Conservation (phyloP, 2,329 filamentous ascomycete genomes). For the Sarocladium kiliense region DNA sequence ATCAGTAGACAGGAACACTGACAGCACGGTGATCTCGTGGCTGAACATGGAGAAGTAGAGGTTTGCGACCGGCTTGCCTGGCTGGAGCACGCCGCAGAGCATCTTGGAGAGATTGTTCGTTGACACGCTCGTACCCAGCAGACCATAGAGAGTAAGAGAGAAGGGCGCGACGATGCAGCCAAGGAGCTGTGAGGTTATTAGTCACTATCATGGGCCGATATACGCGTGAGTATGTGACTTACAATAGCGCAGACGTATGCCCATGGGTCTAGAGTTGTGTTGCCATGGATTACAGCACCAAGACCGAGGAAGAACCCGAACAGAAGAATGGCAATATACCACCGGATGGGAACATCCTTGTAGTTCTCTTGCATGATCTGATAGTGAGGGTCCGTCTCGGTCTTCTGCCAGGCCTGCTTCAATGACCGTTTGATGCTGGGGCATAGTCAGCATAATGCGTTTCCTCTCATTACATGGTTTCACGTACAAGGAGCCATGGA, state of each 20-base stretch:
- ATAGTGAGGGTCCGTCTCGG: slow-evolving; percentile 34
- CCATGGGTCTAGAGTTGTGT: slow-evolving; percentile 23
- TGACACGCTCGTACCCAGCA: not conserved
- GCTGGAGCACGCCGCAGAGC: slow-evolving; percentile 42
- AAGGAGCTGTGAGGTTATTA: not conserved
- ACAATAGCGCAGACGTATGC: too few relatives aligned
- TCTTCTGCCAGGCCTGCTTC: slow-evolving; percentile 13
- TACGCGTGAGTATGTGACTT: too few relatives aligned
- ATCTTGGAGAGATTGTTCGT: slow-evolving; percentile 37
- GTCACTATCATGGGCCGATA: slow-evolving; percentile 34
- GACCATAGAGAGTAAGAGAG: not conserved
- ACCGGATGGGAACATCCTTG: slow-evolving; percentile 35
- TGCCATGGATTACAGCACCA: slow-evolving; percentile 24
- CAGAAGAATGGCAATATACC: slow-evolving; percentile 29
- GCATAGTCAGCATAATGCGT: too few relatives aligned
- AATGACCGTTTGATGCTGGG: slow-evolving; percentile 20
- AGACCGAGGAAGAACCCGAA: slow-evolving; percentile 27
- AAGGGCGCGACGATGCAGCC: not conserved
- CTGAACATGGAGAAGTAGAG: slow-evolving; percentile 38
- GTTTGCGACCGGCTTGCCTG: slow-evolving; percentile 32
- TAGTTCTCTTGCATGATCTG: slow-evolving; percentile 27
- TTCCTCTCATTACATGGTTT: too few relatives aligned
- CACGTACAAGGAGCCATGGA: too few relatives aligned
- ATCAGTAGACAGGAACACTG: slow-evolving; percentile 21
- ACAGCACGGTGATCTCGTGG: slow-evolving; percentile 27